phyloP scores from a whole-genome alignment of 805 yeast species.

The Alloascoidea africana region DNA sequence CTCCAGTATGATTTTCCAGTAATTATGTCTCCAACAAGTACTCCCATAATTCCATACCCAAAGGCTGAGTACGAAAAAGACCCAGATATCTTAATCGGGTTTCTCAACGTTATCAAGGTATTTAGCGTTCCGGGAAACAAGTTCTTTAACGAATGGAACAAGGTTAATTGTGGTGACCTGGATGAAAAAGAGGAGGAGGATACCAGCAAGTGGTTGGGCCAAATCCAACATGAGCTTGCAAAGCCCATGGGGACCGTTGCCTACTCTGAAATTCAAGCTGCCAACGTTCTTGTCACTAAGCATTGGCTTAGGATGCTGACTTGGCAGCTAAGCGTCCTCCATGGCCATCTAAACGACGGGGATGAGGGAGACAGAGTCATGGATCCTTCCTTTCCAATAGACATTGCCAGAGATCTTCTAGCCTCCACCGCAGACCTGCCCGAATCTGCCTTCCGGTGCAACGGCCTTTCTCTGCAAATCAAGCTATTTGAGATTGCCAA shows the following conservation, averaged over 20 bases:
- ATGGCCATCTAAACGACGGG: not conserved
- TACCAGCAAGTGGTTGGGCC: no score
- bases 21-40: not conserved
- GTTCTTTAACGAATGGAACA: not conserved
- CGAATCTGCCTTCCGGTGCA: not conserved
- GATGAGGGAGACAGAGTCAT: not conserved
- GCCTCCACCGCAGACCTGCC: not conserved
- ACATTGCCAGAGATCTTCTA: conserved; percentile 1
- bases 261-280: not conserved
- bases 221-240: not conserved
- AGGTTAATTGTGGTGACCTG: no score
- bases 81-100: not conserved
- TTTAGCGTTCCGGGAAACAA: not conserved
- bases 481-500: not conserved
- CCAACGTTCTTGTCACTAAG: not conserved
- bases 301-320: not conserved
- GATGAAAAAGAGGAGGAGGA: no score
- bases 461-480: not conserved
- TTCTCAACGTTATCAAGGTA: not conserved
- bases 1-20: not conserved
- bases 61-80: not conserved
- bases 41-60: not conserved
- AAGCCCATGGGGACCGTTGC: not conserved
- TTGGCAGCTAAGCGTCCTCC: not conserved
- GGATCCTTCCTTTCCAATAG: not conserved